A percentile compares a stretch with the other conserved stretches of the same genome.
Conservation (phyloP, 2,329 filamentous ascomycete genomes). For the Paracoccidioides brasiliensis region DNA sequence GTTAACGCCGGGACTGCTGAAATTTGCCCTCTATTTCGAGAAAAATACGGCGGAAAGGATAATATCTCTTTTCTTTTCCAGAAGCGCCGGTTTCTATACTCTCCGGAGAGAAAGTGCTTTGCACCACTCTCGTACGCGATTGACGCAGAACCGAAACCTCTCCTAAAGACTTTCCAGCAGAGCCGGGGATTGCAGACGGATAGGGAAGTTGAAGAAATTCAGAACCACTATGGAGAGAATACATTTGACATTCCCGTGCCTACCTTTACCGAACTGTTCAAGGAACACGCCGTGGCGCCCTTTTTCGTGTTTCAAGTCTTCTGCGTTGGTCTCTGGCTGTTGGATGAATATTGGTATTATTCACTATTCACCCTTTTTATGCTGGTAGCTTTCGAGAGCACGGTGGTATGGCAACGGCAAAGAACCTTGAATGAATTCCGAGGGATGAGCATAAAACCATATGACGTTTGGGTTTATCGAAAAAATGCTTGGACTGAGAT, state of each 20-base stretch:
- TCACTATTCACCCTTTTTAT: slow-evolving; percentile 98
- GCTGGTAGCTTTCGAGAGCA: slow-evolving; percentile 95
- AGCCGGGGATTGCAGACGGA: slow-evolving; percentile 61
- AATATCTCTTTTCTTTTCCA: slow-evolving; percentile 90
- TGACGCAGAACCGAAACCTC: slow-evolving; percentile 72
- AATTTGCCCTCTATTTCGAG: slow-evolving; percentile 68
- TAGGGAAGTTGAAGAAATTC: slow-evolving; percentile 63
- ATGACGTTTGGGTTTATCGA: slow-evolving; percentile 83
- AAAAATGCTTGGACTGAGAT: slow-evolving; percentile 78
- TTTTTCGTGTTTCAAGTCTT: slow-evolving; percentile 99
- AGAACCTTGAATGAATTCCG: slow-evolving; percentile 91
- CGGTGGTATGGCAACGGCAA: slow-evolving; percentile 97
- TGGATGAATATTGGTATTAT: slow-evolving; percentile 99
- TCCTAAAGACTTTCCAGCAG: slow-evolving; percentile 63
- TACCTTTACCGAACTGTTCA: slow-evolving; percentile 88
- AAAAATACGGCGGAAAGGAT: slow-evolving; percentile 59
- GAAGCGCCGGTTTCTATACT: slow-evolving; percentile 89
- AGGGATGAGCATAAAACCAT: slow-evolving; percentile 98
- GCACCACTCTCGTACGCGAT: slow-evolving; percentile 70
- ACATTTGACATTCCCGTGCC: slow-evolving; percentile 97
- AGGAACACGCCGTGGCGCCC: slow-evolving; percentile 94
- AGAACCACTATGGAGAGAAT: slow-evolving; percentile 90
- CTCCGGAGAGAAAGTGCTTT: slow-evolving; percentile 59
- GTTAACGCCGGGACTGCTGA: slow-evolving; percentile 82
- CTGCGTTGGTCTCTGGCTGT: slow-evolving; percentile 94